Percentiles rank a stretch among this genome's conserved stretches.
phyloP scores from a whole-genome alignment of 208 protist species.

The Crithidia thermophila region DNA sequence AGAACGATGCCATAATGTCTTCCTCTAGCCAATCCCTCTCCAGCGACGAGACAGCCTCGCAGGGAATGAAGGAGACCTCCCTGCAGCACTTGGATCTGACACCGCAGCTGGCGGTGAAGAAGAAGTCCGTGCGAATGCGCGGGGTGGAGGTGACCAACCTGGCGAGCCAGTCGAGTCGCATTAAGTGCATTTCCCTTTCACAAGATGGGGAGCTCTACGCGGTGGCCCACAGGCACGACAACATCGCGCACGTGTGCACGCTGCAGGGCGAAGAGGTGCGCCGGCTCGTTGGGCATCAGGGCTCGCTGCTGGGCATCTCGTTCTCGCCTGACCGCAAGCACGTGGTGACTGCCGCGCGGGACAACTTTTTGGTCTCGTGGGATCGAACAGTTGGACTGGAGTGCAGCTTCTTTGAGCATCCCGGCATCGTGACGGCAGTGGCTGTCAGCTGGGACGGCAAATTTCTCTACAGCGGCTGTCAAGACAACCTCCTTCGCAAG shows the following conservation, averaged over 20 bases:
- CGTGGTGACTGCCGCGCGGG: conserved; percentile 52
- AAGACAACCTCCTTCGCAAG: conserved; percentile 58
- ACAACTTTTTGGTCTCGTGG: conserved; percentile 55
- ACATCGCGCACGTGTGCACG: conserved; percentile 54
- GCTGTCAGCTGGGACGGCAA: conserved; percentile 54
- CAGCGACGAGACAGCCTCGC: conserved; percentile 3
- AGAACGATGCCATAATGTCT: conserved; percentile 13
- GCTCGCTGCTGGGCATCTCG: conserved; percentile 48
- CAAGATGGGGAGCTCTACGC: conserved; percentile 46
- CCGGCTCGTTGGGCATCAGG: conserved; percentile 48
- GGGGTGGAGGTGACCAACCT: conserved; percentile 40
- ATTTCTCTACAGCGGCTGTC: conserved; percentile 63
- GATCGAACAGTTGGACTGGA: conserved; percentile 57
- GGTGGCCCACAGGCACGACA: conserved; percentile 59
- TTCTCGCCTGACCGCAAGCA: conserved; percentile 67
- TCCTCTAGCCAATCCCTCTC: not conserved
- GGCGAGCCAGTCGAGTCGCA: conserved; percentile 39
- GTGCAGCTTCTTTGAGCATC: conserved; percentile 56
- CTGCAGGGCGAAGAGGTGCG: conserved; percentile 43
- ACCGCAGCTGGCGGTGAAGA: not conserved
- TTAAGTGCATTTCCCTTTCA: conserved; percentile 63
- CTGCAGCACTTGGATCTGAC: conserved; percentile 1
- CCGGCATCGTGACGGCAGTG: conserved; percentile 60
- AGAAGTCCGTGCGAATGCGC: conserved; percentile 15
- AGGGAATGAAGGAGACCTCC: not conserved